These are phyloP conservation scores for Aegilops tauschii DNA, from an alignment of 176 grass and related monocot genomes.

Conservation along the genomic window DNA sequence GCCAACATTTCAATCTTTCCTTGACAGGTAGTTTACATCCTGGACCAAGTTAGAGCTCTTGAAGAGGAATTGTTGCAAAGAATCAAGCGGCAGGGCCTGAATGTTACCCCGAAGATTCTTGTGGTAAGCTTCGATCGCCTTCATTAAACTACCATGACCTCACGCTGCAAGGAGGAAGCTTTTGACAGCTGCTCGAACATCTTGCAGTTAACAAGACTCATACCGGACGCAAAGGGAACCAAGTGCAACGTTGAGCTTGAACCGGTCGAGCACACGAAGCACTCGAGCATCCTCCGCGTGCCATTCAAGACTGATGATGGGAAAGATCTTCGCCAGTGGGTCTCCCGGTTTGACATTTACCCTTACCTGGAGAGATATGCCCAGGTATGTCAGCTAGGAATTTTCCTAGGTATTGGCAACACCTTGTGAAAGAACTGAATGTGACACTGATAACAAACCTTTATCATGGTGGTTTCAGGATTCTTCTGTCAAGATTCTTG, in stretches of 20 bases:
- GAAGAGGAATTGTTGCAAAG: slow-evolving; percentile 87
- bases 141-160: neutral
- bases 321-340: slow-evolving; percentile 57
- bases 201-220: slow-evolving; percentile 81
- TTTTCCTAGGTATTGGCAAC: neutral
- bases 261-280: slow-evolving; percentile 61
- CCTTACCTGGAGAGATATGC: slow-evolving; percentile 97
- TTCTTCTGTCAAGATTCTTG: slow-evolving; percentile 62
- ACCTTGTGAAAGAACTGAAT: neutral
- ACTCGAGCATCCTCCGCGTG: slow-evolving; percentile 77
- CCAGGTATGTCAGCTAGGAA: slow-evolving; percentile 35
- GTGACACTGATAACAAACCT: neutral
- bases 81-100: slow-evolving; percentile 80
- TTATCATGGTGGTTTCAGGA: slow-evolving; percentile 41
- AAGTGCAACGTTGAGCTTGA: slow-evolving; percentile 96
- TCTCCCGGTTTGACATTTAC: slow-evolving; percentile 78
- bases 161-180: neutral
- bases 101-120: slow-evolving; percentile 76
- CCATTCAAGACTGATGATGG: slow-evolving; percentile 76
- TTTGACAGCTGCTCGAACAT: neutral
- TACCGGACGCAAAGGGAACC: slow-evolving; percentile 89
- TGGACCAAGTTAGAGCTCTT: slow-evolving; percentile 90
- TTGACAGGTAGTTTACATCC: slow-evolving; percentile 87
- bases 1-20: neutral
- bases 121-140: slow-evolving; percentile 58